Base-by-base conservation (phyloP, 2,329 filamentous ascomycete species). In the Fusarium sororula region DNA sequence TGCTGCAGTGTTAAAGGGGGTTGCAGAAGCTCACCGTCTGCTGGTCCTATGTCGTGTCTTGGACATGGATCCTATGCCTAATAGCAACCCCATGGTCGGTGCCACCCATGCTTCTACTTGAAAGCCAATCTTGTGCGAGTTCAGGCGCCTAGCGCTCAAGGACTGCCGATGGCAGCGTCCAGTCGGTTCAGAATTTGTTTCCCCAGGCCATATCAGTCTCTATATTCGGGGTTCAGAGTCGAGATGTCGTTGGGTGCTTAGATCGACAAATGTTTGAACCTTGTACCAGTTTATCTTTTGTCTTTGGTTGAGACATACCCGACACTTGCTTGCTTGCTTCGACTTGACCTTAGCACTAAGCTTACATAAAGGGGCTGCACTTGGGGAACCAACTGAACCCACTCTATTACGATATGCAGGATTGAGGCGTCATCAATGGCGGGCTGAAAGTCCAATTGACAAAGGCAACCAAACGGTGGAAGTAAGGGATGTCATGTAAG, bases 1-100 rank as follows among this genome's bases (percentile, higher is more conserved):
- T 63, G 70, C 76, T 79, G 77, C 77, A 70, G 70, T 74, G 68
- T 61, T 77, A 73, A 79, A 79, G 77, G 77, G 77, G 77, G 55
- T 77, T 74, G 77, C 77, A 78, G 68, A 64, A 73, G 74, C 69
- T 77, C 72, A 76, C 77, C 53, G 58, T 55, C 41, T 63, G 55
- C 42, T 61, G 44, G 42, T 61, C 55, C 41, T 37, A 26, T 58
- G 61, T 64, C 56, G 64, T 76, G 74, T 72, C 73, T 73, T 26
- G 67, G 65, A 76, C 75, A 50, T 61, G 76, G 76, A 68, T 77
- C 38, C 67, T 72, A 71, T 47, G 59, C 58, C 65, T 54, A 56
- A 61, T 58, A 78, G 67, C 74, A 73, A 78, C 76, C 73, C 70
- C 62, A 44, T 78, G 73, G 76, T 75, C 73, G 75, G 76, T 78